Evolutionary conservation across 139 green algal genomes (phyloP), one percentile per base, ranked within the genome.

Genomic region (Chlorella sp.): DNA sequence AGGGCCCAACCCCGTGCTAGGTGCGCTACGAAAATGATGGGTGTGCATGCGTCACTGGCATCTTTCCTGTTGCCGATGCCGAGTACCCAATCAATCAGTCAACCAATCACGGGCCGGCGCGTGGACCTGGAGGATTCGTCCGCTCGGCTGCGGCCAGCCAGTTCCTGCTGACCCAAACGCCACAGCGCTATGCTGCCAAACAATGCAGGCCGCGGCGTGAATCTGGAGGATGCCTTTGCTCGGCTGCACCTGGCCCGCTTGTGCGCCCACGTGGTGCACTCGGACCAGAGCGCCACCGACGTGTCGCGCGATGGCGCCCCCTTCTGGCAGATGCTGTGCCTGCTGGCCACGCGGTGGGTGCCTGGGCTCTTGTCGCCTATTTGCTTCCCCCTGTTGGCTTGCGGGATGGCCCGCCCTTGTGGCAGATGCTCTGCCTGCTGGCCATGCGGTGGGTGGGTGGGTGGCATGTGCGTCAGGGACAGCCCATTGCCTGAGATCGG

Each of bases 181-280:
- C 41, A 6, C 80, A n/a, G 32, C 24, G 17, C 36, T 11, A 0
- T 14, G 28, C 6, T 0, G 3, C 19, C 24, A 30, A 73, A 26
- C 7, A 6, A 32, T 41, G 64, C 38, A 51, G 74, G 70, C 41
- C 72, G 80, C 20, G 77, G 81, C 44, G 82, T 92, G 38, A 95
- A 93, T 74, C 84, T 96, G 20, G 70, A 84, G 2, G 94, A 97
- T 88, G 82, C 84, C 19, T 96, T 91, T 87, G 90, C 90, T 8
- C 89, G 94, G 9, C 75, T 96, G n/a, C 90, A 96, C 88, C 87
- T 97, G 69, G 94, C 93, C 0, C 87, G 94, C 7, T 85, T 91
- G 17, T 97, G 94, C 79, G 90, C 90, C 0, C 84, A 86, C 11
- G 83, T 94, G 48, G 85, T 95, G n/a, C 90, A 95, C 84, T 92